Conservation (phyloP, 164 flowering plant species). For the Annona cherimola region DNA sequence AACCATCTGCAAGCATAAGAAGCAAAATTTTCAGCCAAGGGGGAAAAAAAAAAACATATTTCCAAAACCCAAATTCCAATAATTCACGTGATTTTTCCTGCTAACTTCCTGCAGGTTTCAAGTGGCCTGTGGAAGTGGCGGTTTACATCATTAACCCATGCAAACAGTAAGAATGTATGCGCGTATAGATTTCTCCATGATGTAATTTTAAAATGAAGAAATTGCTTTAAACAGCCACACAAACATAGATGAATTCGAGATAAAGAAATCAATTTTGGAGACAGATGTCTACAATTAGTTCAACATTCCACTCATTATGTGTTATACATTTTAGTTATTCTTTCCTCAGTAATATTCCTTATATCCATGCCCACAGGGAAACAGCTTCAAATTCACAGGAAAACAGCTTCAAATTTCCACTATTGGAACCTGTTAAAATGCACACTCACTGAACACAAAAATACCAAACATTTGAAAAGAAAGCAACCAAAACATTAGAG, state of each 20-base stretch:
- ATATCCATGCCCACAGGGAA: neutral
- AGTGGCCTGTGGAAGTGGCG: neutral
- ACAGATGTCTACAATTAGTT: neutral
- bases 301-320: neutral
- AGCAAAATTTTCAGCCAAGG: neutral
- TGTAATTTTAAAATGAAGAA: neutral
- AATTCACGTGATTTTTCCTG: neutral
- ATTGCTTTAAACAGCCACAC: no score
- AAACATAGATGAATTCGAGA: neutral
- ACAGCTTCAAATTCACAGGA: neutral
- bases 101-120: neutral
- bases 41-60: neutral
- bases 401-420: neutral
- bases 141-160: neutral
- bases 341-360: neutral
- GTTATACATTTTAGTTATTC: no score
- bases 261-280: neutral
- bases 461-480: no score
- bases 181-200: neutral
- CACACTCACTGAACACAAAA: neutral
- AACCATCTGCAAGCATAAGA: slow-evolving; percentile 56
- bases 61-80: neutral
- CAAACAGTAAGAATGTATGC: neutral
- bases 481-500: neutral
- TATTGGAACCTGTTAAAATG: neutral